Evolutionary conservation across 176 grass and related monocot species (phyloP), one percentile per base, ranked within the genome.

Genomic region (Cenchrus fungigraminus): DNA sequence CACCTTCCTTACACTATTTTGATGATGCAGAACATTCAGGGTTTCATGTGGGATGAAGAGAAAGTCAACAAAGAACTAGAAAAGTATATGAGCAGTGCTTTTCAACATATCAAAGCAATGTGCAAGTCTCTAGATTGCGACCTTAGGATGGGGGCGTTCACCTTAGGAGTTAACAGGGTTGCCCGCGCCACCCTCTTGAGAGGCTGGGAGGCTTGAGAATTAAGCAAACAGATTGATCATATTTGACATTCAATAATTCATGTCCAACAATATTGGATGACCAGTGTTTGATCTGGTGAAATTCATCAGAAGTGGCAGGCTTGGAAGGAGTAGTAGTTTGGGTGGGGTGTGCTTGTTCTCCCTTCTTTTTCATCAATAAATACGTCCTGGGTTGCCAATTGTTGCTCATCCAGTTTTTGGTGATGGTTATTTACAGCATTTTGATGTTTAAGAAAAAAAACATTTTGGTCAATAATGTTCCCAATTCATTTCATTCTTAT

Each of bases 21-120:
- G 14, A 61, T 65, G 51, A 25, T 64, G 67, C 80, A 99, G 93
- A 98, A 98, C 82, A 98, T 98, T 80, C 97, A 98, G 89, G 97
- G 97, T 12, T 98, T 98, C 85, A 98, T 98, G 97, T 98, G 97
- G 97, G 90, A 92, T 79, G 97, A 98, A 87, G 91, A 95, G 17
- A 95, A 92, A 61, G 97, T 99, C 59, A 99, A 99, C 88, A 92
- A 81, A 62, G 97, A 99, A 89, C 86, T 99, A 49, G 85, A 91
- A n/a, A 99, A 88, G 91, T 99, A 99, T 74, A 99, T 99, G 97
- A 88, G 76, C 65, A 87, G 81, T 13, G 78, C 91, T 51, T 99
- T 99, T 66, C 86, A 87, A 31, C 85, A 94, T 63, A 92, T 96
- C 77, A 99, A 99, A 84, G 80, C 84, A 12, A 96, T 96, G 97